A percentile compares a stretch with the other conserved stretches of the same genome.
Conservation (phyloP, 345 rosid species). For the Euclidium syriacum region DNA sequence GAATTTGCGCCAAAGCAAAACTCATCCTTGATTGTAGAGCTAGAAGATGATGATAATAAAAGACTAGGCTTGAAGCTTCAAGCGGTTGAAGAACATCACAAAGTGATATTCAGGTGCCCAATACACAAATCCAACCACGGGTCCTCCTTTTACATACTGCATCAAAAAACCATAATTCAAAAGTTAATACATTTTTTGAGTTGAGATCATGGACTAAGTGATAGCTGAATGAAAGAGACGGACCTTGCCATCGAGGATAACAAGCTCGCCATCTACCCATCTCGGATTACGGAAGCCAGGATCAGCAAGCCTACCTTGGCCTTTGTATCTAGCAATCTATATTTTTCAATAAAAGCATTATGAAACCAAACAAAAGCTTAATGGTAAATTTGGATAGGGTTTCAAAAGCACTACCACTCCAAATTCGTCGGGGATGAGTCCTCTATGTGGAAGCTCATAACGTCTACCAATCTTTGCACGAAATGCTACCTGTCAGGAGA, state of each 20-base stretch:
- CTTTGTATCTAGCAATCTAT: slow-evolving; percentile 90
- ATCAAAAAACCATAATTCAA: neutral
- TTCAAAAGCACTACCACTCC: slow-evolving; percentile 71
- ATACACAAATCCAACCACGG: slow-evolving; percentile 87
- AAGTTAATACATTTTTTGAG: neutral
- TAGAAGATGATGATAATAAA: neutral
- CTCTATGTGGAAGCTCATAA: slow-evolving; percentile 90
- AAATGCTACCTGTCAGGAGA: slow-evolving; percentile 66
- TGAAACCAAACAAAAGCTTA: neutral
- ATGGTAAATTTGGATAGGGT: slow-evolving; percentile 3
- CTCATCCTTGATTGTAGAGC: slow-evolving; percentile 27
- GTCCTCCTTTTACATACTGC: slow-evolving; percentile 92
- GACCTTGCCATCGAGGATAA: slow-evolving; percentile 95
- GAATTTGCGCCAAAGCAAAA: slow-evolving; percentile 12
- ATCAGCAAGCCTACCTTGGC: slow-evolving; percentile 94
- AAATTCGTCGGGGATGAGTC: slow-evolving; percentile 93
- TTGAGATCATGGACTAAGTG: neutral
- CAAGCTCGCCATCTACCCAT: slow-evolving; percentile 99
- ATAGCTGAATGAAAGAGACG: slow-evolving; percentile 11
- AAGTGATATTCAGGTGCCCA: slow-evolving; percentile 98
- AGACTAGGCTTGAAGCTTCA: slow-evolving; percentile 62
- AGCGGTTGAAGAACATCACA: slow-evolving; percentile 85
- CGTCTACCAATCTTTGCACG: slow-evolving; percentile 91
- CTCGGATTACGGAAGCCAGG: slow-evolving; percentile 81
- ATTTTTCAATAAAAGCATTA: neutral